Percentiles rank a stretch among this genome's conserved stretches.
Evolutionary conservation across 1,139 yeast genomes (phyloP).

Genomic region (Diutina mesorugosa): DNA sequence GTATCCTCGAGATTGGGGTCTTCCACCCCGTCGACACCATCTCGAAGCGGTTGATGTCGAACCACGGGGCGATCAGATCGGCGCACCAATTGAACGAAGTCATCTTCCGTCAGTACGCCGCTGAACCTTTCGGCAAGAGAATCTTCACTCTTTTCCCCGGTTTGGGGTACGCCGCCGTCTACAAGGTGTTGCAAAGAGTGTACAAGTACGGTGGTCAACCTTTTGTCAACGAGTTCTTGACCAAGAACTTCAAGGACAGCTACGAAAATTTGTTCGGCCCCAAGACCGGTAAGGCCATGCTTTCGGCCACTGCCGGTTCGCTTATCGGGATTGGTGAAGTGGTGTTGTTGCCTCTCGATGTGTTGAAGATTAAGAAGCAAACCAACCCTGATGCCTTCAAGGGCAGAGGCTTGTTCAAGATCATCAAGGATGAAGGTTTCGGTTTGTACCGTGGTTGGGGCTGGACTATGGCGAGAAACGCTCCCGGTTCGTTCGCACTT

Average conservation of each 20-base stretch:
- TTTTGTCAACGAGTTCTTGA: slow-evolving; percentile 85
- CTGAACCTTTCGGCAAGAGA: slow-evolving; percentile 57
- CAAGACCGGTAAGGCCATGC: slow-evolving; percentile 90
- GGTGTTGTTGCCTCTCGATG: slow-evolving; percentile 89
- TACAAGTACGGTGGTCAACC: slow-evolving; percentile 99
- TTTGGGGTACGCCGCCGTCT: slow-evolving; percentile 94
- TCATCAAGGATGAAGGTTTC: slow-evolving; percentile 81
- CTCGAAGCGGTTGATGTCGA: slow-evolving; percentile 95
- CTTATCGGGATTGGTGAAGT: slow-evolving; percentile 97
- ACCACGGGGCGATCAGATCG: slow-evolving; percentile 61
- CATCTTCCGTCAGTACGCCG: slow-evolving; percentile 74
- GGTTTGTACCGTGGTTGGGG: slow-evolving; percentile 98
- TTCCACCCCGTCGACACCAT: slow-evolving; percentile 99
- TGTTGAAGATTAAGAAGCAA: slow-evolving; percentile 94
- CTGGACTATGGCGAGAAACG: slow-evolving; percentile 99
- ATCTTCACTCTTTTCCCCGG: slow-evolving; percentile 89
- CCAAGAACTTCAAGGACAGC: slow-evolving; percentile 54
- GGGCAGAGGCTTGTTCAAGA: slow-evolving; percentile 90
- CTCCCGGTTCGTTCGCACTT: slow-evolving; percentile 95
- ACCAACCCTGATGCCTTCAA: slow-evolving; percentile 97
- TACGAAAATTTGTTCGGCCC: slow-evolving; percentile 77
- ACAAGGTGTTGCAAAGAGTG: slow-evolving; percentile 92
- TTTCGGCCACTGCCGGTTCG: slow-evolving; percentile 97
- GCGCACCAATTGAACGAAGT: slow-evolving; percentile 65
- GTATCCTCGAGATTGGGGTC: slow-evolving; percentile 89